Base-by-base conservation (phyloP, 2,329 filamentous ascomycete genomes). In the Zopfia rhizophila region DNA sequence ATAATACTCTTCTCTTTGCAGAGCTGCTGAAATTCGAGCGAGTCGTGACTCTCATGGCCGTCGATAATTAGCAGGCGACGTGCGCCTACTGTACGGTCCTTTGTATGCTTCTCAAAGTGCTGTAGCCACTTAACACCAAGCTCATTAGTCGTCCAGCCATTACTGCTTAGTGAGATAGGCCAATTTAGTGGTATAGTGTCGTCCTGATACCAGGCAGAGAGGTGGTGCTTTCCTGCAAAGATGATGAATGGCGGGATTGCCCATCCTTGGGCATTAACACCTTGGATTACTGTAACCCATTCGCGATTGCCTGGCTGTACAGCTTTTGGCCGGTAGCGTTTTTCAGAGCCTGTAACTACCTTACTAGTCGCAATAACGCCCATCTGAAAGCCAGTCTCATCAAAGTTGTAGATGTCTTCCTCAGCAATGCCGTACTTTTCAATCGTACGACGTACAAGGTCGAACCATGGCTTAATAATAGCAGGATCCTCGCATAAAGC, bases 51-150 rank as follows among this genome's bases (percentile, higher is more conserved):
- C 46, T 56, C 47, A 60, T 76, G 53, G 35, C 69, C 56, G 57
- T 76, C 65, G 22, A 76, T 51, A 44, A 77, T 62, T 4, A 77
- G 56, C 4, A 76, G 56, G 17, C 59, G 50, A 58, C 70, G 68
- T 38, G 10, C 32, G 6, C 70, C 60, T 21, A 55, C 55, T 42
- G 27, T 50, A 18, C 45, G 50, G 14, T 22, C 30, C 38, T 51
- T 61, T 48, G 55, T 69, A 53, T 68, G 52, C 40, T 55, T 49
- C 45, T 72, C 54, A 56, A 75, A 74, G 58, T 73, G 53, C 58
- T 70, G 21, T 25, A 73, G 51, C 72, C 51, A 75, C 17, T 51
- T 35, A 32, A 75, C 46, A 21, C 63, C 61, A 33, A 67, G 62
- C 44, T 69, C 44, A 56, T 74, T 66, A 37, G 50, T 68, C 5